Evolutionary conservation across 805 yeast species (phyloP).

Genomic region (Saitoella complicata): DNA sequence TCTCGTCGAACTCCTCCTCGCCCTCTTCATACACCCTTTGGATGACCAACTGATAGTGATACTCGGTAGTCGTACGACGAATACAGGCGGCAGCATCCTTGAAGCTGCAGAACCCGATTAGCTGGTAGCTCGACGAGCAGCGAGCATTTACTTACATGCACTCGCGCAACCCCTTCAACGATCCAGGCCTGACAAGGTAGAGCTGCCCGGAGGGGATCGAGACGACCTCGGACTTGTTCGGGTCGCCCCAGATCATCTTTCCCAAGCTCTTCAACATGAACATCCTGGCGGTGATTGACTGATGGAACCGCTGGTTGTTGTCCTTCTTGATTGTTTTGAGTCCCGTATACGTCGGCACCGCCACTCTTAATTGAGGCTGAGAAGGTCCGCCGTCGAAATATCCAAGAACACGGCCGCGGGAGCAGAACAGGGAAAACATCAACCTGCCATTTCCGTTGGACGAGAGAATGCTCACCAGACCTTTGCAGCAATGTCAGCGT

Average conservation of each 20-base stretch:
- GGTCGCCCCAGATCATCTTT: slow-evolving; percentile 2
- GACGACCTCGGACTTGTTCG: slow-evolving; percentile 33
- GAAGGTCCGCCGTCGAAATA: too few species aligned
- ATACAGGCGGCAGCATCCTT: slow-evolving; percentile 65
- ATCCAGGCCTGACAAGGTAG: slow-evolving; percentile 50
- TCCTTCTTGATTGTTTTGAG: too few species aligned
- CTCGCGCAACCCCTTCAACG: slow-evolving; percentile 79
- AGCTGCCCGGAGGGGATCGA: slow-evolving; percentile 68
- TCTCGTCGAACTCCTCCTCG: slow-evolving; percentile 34
- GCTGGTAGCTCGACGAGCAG: background rate
- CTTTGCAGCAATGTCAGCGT: too few species aligned
- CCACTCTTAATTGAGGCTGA: too few species aligned
- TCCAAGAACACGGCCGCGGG: too few species aligned
- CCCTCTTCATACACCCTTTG: slow-evolving; percentile 56
- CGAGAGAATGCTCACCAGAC: too few species aligned
- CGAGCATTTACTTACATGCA: slow-evolving; percentile 18
- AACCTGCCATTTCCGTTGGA: too few species aligned
- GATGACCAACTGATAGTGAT: slow-evolving; percentile 52
- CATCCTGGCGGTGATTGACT: too few species aligned
- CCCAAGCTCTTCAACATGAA: background rate
- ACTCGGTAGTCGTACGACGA: slow-evolving; percentile 49
- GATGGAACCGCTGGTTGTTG: too few species aligned
- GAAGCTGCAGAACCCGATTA: slow-evolving; percentile 34
- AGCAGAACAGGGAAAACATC: too few species aligned
- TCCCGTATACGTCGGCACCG: too few species aligned